Conservation (phyloP, 345 rosid genomes). For the Aquilaria malaccensis region DNA sequence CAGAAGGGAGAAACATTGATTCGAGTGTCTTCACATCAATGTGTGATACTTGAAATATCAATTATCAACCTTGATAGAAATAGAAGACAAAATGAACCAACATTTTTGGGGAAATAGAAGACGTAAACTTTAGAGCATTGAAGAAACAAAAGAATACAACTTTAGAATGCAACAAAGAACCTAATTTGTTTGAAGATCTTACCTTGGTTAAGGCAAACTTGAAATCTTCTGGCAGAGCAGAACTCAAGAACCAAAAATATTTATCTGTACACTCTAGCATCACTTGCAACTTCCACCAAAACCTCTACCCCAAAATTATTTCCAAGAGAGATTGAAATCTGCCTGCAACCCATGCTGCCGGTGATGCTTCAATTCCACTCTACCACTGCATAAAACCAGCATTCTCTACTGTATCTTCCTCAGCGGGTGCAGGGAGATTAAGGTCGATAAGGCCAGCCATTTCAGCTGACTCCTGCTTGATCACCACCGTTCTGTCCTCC, state of each 20-base stretch:
- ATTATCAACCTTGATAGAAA: too few species aligned
- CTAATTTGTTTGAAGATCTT: slow-evolving; percentile 15
- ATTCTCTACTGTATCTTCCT: slow-evolving; percentile 32
- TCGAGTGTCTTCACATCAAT: too few species aligned
- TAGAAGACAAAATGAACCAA: too few species aligned
- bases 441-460: slow-evolving; percentile 66
- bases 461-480: slow-evolving; percentile 37
- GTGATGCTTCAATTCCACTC: slow-evolving; percentile 3
- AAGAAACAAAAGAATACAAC: slow-evolving; percentile 4
- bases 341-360: slow-evolving; percentile 9
- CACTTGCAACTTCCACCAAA: slow-evolving; percentile 18
- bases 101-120: too few species aligned
- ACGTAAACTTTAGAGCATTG: not conserved
- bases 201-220: slow-evolving; percentile 22
- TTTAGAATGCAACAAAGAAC: slow-evolving; percentile 5
- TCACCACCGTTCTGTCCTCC: slow-evolving; percentile 44
- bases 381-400: slow-evolving; percentile 31
- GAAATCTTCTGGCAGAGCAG: slow-evolving; percentile 27
- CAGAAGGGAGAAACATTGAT: too few species aligned
- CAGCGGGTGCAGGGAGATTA: slow-evolving; percentile 79
- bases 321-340: slow-evolving; percentile 5
- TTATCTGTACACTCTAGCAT: slow-evolving; percentile 32
- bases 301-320: slow-evolving; percentile 13
- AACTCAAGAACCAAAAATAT: slow-evolving; percentile 21
- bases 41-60: too few species aligned